These are phyloP conservation scores for Fusarium globosum DNA, from an alignment of 2,329 filamentous ascomycete genomes.

Conservation along the genomic window DNA sequence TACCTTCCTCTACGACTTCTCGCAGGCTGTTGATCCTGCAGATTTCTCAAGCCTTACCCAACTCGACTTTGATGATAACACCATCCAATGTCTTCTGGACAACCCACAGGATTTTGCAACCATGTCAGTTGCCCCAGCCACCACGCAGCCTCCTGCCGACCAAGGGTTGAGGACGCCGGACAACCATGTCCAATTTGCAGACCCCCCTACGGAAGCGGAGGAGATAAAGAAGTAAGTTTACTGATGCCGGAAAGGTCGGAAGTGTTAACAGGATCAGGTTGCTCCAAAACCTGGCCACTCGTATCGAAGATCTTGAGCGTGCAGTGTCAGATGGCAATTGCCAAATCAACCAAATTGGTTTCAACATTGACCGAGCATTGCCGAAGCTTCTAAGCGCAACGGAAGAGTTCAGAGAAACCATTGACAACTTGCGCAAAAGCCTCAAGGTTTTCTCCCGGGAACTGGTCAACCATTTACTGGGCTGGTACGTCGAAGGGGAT, in stretches of 20 bases:
- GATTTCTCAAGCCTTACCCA: background rate
- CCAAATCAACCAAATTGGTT: slow-evolving; percentile 3
- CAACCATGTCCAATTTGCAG: background rate
- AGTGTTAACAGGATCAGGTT: background rate
- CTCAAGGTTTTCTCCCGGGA: slow-evolving; percentile 9
- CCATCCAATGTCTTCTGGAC: background rate
- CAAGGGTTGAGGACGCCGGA: background rate
- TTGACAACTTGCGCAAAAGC: slow-evolving; percentile 9
- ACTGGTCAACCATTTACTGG: slow-evolving; percentile 9
- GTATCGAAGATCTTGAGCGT: slow-evolving; percentile 4
- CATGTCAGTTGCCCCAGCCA: background rate
- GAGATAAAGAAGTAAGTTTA: background rate
- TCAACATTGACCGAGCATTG: slow-evolving; percentile 5
- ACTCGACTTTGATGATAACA: background rate
- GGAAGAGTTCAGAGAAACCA: slow-evolving; percentile 9
- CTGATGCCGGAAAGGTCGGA: background rate
- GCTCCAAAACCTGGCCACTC: background rate
- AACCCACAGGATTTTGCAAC: background rate
- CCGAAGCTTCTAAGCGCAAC: background rate
- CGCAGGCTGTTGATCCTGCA: background rate
- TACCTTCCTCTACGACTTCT: slow-evolving; percentile 5
- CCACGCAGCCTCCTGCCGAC: background rate
- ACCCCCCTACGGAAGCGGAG: background rate
- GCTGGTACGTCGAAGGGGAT: background rate
- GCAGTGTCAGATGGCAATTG: slow-evolving; percentile 4